Evolutionary conservation across 164 flowering plant species (phyloP).

Genomic region (Nymphaea thermarum): DNA sequence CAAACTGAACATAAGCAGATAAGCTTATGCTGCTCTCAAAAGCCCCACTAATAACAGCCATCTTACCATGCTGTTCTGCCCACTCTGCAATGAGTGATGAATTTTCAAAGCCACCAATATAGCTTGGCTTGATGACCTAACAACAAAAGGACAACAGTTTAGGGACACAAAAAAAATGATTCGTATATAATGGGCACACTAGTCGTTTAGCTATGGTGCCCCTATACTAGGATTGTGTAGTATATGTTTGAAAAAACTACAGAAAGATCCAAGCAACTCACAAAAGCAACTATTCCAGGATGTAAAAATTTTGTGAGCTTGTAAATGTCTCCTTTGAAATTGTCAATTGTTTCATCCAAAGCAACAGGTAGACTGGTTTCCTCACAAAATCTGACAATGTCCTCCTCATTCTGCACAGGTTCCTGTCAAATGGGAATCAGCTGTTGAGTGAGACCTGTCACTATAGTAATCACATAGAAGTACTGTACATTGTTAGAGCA

Average conservation of each 20-base stretch:
- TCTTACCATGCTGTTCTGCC: slow-evolving; percentile 76
- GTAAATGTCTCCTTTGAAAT: slow-evolving; percentile 34
- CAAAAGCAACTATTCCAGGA: slow-evolving; percentile 72
- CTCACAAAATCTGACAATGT: slow-evolving; percentile 70
- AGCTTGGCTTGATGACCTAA: slow-evolving; percentile 92
- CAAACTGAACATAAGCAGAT: slow-evolving; percentile 60
- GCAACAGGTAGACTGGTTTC: slow-evolving; percentile 87
- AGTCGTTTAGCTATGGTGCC: too few species aligned
- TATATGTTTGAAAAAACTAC: too few species aligned
- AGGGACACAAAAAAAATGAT: too few species aligned
- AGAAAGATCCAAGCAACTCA: slow-evolving; percentile 24
- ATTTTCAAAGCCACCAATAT: slow-evolving; percentile 88
- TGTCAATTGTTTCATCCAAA: slow-evolving; percentile 77
- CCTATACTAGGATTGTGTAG: too few species aligned
- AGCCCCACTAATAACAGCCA: slow-evolving; percentile 80
- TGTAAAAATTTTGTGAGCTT: slow-evolving; percentile 51
- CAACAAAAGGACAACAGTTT: neutral
- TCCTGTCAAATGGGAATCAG: slow-evolving; percentile 28
- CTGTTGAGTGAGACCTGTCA: too few species aligned
- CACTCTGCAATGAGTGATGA: slow-evolving; percentile 66
- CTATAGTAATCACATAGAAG: too few species aligned
- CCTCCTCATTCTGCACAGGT: slow-evolving; percentile 67
- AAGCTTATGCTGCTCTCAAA: slow-evolving; percentile 79
- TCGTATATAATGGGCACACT: too few species aligned
- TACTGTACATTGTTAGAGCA: too few species aligned